Evolutionary conservation across 2,329 filamentous ascomycete genomes (phyloP).

Genomic region (Scedosporium minutisporum): DNA sequence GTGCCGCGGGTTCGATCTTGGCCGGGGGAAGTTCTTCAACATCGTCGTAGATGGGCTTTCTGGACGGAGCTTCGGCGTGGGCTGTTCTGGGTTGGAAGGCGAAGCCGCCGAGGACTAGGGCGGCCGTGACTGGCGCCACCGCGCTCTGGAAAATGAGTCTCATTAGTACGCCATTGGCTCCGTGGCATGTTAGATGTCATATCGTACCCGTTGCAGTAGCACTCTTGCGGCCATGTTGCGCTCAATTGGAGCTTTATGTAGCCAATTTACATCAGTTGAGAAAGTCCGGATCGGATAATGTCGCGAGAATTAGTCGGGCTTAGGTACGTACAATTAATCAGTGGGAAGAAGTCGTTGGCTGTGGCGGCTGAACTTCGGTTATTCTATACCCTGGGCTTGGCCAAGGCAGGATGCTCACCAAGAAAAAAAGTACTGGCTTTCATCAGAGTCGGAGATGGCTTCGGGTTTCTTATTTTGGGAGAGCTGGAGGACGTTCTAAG

Average conservation of each 20-base stretch:
- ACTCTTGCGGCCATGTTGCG: slow-evolving; percentile 50
- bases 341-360: slow-evolving; percentile 2
- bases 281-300: slow-evolving; percentile 5
- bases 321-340: slow-evolving; percentile 3
- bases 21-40: slow-evolving; percentile 33
- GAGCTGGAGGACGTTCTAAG: too few species aligned
- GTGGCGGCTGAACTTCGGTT: slow-evolving; percentile 9
- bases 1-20: slow-evolving; percentile 19
- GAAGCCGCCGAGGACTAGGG: slow-evolving; percentile 38
- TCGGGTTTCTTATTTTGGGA: too few species aligned
- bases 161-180: slow-evolving; percentile 15
- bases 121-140: slow-evolving; percentile 43
- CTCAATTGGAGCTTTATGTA: slow-evolving; percentile 32
- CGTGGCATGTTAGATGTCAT: background rate
- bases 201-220: slow-evolving; percentile 44
- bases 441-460: too few species aligned
- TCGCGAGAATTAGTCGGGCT: slow-evolving; percentile 11
- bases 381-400: background rate
- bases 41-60: slow-evolving; percentile 77
- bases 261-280: slow-evolving; percentile 2
- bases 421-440: too few species aligned
- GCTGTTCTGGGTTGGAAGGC: slow-evolving; percentile 37
- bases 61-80: slow-evolving; percentile 39
- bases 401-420: background rate
- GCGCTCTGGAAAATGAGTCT: slow-evolving; percentile 31